Evolutionary conservation across 768 basidiomycete species (phyloP).

Genomic region (Lactarius sp.): DNA sequence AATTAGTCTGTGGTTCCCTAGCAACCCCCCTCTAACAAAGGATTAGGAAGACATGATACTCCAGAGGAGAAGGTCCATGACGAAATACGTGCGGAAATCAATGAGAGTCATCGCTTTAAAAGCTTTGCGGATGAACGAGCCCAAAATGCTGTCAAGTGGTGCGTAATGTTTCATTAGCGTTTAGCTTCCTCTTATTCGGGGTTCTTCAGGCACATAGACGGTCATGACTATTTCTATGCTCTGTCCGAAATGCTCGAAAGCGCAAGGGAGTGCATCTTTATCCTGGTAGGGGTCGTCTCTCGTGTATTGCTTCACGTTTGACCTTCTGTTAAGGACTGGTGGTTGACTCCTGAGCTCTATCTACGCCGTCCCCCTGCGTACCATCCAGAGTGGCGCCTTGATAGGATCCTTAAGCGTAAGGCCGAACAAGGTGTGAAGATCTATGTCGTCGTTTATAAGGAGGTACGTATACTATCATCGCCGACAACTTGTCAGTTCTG

Average conservation of each 20-base stretch:
- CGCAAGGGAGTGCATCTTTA: constrained; percentile 82
- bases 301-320: neutral
- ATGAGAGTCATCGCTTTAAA: constrained; percentile 72
- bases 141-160: constrained; percentile 82
- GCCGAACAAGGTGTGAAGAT: constrained; percentile 90
- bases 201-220: constrained; percentile 71
- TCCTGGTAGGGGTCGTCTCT: constrained; percentile 47
- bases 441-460: constrained; percentile 92
- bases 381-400: constrained; percentile 85
- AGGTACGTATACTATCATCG: constrained; percentile 41
- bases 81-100: constrained; percentile 67
- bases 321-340: constrained; percentile 60
- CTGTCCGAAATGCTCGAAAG: constrained; percentile 83
- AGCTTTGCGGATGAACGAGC: constrained; percentile 75
- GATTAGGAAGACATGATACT: constrained; percentile 62
- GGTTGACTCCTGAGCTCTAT: constrained; percentile 93
- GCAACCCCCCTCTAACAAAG: neutral
- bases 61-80: constrained; percentile 70
- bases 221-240: constrained; percentile 97
- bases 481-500: neutral
- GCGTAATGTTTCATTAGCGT: constrained; percentile 20
- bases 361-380: constrained; percentile 87
- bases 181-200: neutral
- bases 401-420: constrained; percentile 78
- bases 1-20: neutral